phyloP scores from a whole-genome alignment of 768 basidiomycete species.

The Favolaschia claudopus region DNA sequence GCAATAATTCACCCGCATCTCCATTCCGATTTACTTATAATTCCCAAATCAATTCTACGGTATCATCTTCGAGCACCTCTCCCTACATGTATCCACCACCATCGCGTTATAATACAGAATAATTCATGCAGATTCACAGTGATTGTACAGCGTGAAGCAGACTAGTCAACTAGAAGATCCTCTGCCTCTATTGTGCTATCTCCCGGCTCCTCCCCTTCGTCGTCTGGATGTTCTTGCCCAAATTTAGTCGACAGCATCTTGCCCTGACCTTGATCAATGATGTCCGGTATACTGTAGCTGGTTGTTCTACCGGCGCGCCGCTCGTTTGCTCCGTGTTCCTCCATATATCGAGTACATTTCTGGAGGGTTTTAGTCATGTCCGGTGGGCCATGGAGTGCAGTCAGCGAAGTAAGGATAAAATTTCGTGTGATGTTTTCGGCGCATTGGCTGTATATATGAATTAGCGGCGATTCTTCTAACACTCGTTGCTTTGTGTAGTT shows the following conservation, averaged over 20 bases:
- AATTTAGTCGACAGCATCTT: conserved; percentile 34
- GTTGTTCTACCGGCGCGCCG: conserved; percentile 14
- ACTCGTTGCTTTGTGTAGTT: conserved; percentile 42
- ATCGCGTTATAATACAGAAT: too few species aligned
- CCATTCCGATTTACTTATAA: too few species aligned
- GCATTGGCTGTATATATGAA: conserved; percentile 41
- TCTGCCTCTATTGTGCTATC: too few species aligned
- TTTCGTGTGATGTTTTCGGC: conserved; percentile 33
- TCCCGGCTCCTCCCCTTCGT: too few species aligned
- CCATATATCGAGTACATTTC: conserved; percentile 22
- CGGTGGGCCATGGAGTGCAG: conserved; percentile 34
- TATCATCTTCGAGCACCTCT: too few species aligned
- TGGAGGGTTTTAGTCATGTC: conserved; percentile 36
- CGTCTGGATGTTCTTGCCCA: too few species aligned
- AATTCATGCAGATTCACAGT: too few species aligned
- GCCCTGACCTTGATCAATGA: conserved; percentile 19
- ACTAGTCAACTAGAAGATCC: too few species aligned
- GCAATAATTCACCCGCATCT: too few species aligned
- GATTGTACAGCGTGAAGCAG: too few species aligned
- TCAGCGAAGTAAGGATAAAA: conserved; percentile 34
- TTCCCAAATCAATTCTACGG: too few species aligned
- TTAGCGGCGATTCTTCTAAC: conserved; percentile 41
- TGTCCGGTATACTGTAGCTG: conserved; percentile 22
- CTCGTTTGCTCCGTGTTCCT: conserved; percentile 18
- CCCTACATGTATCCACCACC: too few species aligned